phyloP scores from a whole-genome alignment of 2,329 filamentous ascomycete genomes.

The Aspergillus amoenus region DNA sequence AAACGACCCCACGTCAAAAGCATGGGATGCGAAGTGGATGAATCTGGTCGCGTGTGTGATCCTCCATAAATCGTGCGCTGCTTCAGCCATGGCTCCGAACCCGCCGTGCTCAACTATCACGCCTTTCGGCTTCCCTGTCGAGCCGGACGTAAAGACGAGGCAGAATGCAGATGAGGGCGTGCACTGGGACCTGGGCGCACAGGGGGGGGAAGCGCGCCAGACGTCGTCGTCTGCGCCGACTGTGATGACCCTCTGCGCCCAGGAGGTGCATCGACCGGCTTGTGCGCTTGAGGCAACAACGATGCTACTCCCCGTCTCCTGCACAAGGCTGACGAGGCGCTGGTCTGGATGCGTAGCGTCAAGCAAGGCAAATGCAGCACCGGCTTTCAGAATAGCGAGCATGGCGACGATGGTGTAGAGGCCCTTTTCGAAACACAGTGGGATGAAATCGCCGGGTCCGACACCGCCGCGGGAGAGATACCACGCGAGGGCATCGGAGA shows the following conservation, averaged over 20 bases:
- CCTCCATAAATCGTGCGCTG: too few relatives aligned
- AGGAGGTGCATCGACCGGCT: not conserved
- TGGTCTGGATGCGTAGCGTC: not conserved
- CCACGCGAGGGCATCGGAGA: not conserved
- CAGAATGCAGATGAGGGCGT: not conserved
- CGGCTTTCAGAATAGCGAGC: not conserved
- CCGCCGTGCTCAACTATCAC: not conserved
- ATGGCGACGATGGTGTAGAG: not conserved
- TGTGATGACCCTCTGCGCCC: not conserved
- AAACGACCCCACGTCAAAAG: constrained; percentile 38
- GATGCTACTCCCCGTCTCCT: too few relatives aligned
- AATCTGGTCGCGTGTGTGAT: too few relatives aligned
- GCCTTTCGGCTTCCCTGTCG: not conserved
- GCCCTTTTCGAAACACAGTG: not conserved
- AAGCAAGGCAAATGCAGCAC: not conserved
- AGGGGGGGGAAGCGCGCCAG: too few relatives aligned
- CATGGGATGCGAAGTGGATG: constrained; percentile 39
- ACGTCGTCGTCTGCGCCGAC: not conserved
- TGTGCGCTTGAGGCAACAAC: too few relatives aligned
- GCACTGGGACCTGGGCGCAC: too few relatives aligned
- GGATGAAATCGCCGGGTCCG: not conserved
- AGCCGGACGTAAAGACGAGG: not conserved
- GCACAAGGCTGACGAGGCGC: too few relatives aligned
- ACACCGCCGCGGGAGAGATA: not conserved
- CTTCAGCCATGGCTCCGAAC: not conserved